A percentile compares a stretch with the other conserved stretches of the same genome.
Evolutionary conservation across 2,329 filamentous ascomycete genomes (phyloP).

Genomic region (Ophiocordyceps sinensis): DNA sequence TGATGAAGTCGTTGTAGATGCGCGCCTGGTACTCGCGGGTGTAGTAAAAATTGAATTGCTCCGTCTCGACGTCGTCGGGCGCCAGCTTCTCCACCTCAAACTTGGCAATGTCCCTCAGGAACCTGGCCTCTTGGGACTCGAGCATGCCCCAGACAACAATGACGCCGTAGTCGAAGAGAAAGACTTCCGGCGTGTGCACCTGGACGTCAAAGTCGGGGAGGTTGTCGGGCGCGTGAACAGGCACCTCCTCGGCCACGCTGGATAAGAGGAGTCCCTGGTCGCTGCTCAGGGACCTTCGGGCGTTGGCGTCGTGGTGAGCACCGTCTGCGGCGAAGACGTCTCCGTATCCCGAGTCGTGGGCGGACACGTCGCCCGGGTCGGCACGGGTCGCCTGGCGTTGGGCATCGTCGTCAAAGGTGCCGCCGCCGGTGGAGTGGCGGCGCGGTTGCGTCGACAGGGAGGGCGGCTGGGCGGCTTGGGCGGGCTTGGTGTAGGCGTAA

Average conservation of each 20-base stretch:
- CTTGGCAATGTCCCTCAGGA: constrained; percentile 85
- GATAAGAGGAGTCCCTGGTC: constrained; percentile 4
- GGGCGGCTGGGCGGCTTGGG: constrained; percentile 10
- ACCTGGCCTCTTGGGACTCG: constrained; percentile 72
- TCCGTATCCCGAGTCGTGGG: constrained; percentile 15
- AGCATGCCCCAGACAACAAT: constrained; percentile 99
- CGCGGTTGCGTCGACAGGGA: constrained; percentile 41
- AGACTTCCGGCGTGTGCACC: constrained; percentile 86
- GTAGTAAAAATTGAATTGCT: constrained; percentile 99
- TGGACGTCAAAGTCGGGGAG: constrained; percentile 67
- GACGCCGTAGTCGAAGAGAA: constrained; percentile 94
- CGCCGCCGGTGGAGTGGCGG: constrained; percentile 62
- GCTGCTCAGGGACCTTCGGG: constrained; percentile 5
- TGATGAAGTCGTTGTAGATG: constrained; percentile 99
- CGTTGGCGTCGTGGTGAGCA: constrained; percentile 9
- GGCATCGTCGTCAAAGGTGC: constrained; percentile 24
- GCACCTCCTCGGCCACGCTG: constrained; percentile 18
- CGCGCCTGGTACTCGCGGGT: constrained; percentile 93
- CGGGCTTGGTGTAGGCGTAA: constrained; percentile 57
- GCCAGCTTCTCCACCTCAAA: constrained; percentile 86
- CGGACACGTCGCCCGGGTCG: constrained; percentile 35
- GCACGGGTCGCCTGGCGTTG: constrained; percentile 46
- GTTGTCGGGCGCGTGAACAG: constrained; percentile 24
- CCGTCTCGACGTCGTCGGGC: constrained; percentile 80
- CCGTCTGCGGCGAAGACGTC: constrained; percentile 14